Evolutionary conservation across 805 yeast species (phyloP).

Genomic region (Yarrowia keelungensis): DNA sequence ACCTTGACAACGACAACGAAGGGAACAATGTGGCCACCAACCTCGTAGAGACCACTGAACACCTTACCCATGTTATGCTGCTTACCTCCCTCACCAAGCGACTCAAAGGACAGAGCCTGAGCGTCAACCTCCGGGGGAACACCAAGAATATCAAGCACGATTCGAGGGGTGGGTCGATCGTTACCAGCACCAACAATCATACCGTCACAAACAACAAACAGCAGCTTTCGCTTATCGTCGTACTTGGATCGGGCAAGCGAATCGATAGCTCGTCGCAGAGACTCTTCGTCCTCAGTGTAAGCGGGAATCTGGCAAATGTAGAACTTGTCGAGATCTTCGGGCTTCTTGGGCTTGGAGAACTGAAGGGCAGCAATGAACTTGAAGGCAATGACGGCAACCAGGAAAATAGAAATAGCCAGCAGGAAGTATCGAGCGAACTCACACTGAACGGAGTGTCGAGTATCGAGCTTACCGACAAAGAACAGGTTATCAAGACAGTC

Average conservation of each 20-base stretch:
- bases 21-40: constrained; percentile 63
- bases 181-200: constrained; percentile 68
- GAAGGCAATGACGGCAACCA: constrained; percentile 50
- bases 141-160: constrained; percentile 63
- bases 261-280: constrained; percentile 63
- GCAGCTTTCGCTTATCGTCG: constrained; percentile 65
- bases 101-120: constrained; percentile 60
- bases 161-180: constrained; percentile 64
- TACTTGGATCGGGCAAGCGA: constrained; percentile 64
- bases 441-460: constrained; percentile 52
- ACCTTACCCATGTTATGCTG: constrained; percentile 71
- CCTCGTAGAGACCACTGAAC: constrained; percentile 65
- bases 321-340: constrained; percentile 53
- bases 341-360: constrained; percentile 49
- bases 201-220: constrained; percentile 67
- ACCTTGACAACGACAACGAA: constrained; percentile 64
- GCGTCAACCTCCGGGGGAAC: constrained; percentile 61
- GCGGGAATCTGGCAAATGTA: constrained; percentile 60
- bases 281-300: constrained; percentile 65
- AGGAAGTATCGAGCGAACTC: constrained; percentile 54
- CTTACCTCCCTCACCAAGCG: constrained; percentile 65
- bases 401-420: constrained; percentile 52
- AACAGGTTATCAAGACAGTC: constrained; percentile 53
- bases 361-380: constrained; percentile 55
- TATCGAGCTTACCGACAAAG: constrained; percentile 53